Evolutionary conservation across 768 basidiomycete species (phyloP), one percentile per base, ranked within the genome.

Genomic region (Termitomyces sp.): DNA sequence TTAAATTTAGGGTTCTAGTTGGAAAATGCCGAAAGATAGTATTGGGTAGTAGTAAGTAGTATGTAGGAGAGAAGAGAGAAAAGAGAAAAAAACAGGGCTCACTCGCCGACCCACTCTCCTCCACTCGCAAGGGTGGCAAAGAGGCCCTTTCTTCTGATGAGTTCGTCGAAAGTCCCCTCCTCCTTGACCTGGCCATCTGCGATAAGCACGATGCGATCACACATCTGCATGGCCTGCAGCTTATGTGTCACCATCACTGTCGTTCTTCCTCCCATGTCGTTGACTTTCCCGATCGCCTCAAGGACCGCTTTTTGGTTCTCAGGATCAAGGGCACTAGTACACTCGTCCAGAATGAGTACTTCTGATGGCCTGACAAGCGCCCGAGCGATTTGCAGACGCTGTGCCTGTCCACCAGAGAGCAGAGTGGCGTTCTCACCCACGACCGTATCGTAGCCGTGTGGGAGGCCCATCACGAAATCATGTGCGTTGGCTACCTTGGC

Each of bases 221-320:
- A 98, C 82, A 89, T 84, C 66, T 77, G 78, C 95, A 98, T 98
- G 29, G 92, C 85, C 41, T 84, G 81, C 29, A 93, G 68, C 69
- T 96, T 96, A 72, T 98, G 96, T 12, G 95, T 98, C 60, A 98
- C 85, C 80, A 98, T 88, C 59, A 98, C 69, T 53, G 91, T 94
- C 58, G 94, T 96, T 52, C 86, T 75, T 20, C 84, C 83, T n/a
- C 76, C 68, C 72, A 82, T 84, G 15, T 16, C 46, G 23, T 53
- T 56, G 45, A 59, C 50, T 46, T 50, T 56, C 15, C 31, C 41
- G 9, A 59, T 53, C 31, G 58, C 38, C 85, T 89, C 60, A 53
- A 98, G 70, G 15, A 98, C 88, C 16, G 82, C 86, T 1, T 80
- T 78, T 71, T 94, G 89, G 70, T 96, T 98, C 62, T 84, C 83